phyloP scores from a whole-genome alignment of 768 basidiomycete species.

The Auricularia auricula-judae region DNA sequence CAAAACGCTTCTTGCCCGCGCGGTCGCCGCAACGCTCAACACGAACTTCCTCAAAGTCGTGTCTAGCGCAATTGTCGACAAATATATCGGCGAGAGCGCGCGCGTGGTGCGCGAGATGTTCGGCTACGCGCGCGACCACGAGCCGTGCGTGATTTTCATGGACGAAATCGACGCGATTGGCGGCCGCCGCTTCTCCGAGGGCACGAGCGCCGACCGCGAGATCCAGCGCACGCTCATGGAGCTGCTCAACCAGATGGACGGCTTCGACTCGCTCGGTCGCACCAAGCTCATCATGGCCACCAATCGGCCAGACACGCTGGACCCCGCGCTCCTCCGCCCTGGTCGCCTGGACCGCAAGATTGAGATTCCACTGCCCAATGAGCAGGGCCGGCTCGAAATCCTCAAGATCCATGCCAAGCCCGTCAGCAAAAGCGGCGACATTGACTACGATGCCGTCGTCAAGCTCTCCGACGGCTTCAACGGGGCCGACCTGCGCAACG shows the following conservation, averaged over 20 bases:
- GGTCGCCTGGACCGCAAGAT: conserved; percentile 96
- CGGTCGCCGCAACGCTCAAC: conserved; percentile 87
- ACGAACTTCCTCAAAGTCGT: conserved; percentile 99
- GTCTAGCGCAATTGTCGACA: conserved; percentile 94
- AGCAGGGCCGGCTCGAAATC: conserved; percentile 91
- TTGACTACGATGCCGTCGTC: conserved; percentile 96
- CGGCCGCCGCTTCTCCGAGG: conserved; percentile 82
- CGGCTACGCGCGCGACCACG: conserved; percentile 92
- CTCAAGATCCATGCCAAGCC: conserved; percentile 93
- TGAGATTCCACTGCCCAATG: conserved; percentile 94
- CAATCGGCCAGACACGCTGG: conserved; percentile 94
- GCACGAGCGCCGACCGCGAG: conserved; percentile 95
- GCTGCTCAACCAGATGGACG: conserved; percentile 99
- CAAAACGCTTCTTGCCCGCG: conserved; percentile 89
- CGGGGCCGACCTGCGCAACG: conserved; percentile 92
- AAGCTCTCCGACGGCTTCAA: conserved; percentile 94
- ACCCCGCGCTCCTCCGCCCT: conserved; percentile 91
- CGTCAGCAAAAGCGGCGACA: conserved; percentile 90
- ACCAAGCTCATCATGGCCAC: conserved; percentile 99
- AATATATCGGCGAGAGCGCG: conserved; percentile 98
- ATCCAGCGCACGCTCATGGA: conserved; percentile 99
- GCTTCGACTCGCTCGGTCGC: conserved; percentile 90
- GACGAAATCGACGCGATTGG: conserved; percentile 98
- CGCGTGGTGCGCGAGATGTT: conserved; percentile 98
- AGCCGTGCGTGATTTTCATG: conserved; percentile 99